Evolutionary conservation across 2,329 filamentous ascomycete species (phyloP).

Genomic region (Venturia effusa): DNA sequence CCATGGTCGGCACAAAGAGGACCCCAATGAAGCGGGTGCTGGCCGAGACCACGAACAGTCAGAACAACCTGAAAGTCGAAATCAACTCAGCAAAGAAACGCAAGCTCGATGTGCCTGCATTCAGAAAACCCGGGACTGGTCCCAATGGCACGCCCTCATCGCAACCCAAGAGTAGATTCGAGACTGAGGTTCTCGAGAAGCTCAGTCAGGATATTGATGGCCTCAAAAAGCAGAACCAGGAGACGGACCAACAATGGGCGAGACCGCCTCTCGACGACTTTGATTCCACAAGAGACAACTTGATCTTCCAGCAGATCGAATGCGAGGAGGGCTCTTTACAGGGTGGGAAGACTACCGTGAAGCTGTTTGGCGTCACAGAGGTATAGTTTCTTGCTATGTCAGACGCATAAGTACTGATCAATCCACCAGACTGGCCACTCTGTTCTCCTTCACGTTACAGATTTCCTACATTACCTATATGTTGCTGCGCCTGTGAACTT

Average conservation of each 20-base stretch:
- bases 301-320: constrained; percentile 95
- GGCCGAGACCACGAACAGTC: constrained; percentile 33
- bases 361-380: constrained; percentile 88
- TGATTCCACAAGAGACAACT: constrained; percentile 51
- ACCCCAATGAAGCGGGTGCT: constrained; percentile 36
- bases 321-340: constrained; percentile 77
- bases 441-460: constrained; percentile 86
- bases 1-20: not conserved
- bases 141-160: constrained; percentile 46
- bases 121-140: constrained; percentile 43
- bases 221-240: constrained; percentile 74
- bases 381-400: constrained; percentile 28
- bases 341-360: constrained; percentile 68
- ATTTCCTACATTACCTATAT: constrained; percentile 94
- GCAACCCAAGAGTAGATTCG: constrained; percentile 83
- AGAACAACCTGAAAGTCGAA: constrained; percentile 32
- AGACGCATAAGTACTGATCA: constrained; percentile 23
- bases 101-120: constrained; percentile 52
- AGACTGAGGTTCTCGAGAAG: constrained; percentile 89
- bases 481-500: constrained; percentile 80
- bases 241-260: constrained; percentile 91
- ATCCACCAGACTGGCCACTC: constrained; percentile 59
- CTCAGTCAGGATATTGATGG: constrained; percentile 86
- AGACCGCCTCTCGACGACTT: constrained; percentile 51
- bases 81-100: constrained; percentile 63